Evolutionary conservation across 2,329 filamentous ascomycete genomes (phyloP), one percentile per base, ranked within the genome.

Genomic region (Escovopsis sp.): DNA sequence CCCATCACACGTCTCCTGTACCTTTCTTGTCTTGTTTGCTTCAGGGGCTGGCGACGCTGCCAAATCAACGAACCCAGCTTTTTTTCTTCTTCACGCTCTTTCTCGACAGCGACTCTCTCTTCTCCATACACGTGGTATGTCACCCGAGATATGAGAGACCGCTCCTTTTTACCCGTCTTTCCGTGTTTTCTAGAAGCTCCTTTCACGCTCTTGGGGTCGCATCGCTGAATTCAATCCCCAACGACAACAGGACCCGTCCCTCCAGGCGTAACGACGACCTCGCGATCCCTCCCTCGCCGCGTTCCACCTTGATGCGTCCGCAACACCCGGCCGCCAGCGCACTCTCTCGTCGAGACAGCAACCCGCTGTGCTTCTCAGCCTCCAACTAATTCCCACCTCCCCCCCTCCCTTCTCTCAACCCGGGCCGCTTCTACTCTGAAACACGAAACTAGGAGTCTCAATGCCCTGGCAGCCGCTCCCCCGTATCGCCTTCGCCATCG

Each of bases 391-490:
- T 25, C 20, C 15, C 20, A 20, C 38, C 13, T 25, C 20, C 15
- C 20, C 15, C 38, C 13, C 37, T 35, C 24, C 41, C 25, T 27
- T 40, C 40, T 20, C 20, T 20, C 32, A 41, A 45, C 39, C 46
- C 45, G 47, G 43, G 27, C 41, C 39, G 41, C n/a, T 16, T 20
- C 27, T 25, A 36, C 25, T 29, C 32, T 39, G 29, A 36, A 35
- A 35, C 40, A 31, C 41, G 14, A 39, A 38, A 43, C 45, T 47
- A 43, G 40, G 50, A 49, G 48, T 44, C 54, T 55, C 65, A 64
- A 94, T 94, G 88, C 85, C 88, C 74, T 98, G 91, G 91, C 81
- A 84, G 74, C 89, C 91, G 57, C 76, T 98, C 62, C 85, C 88
- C 63, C 84, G 86, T 56, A 95, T 98, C 69, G 91, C 88, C 58